Evolutionary conservation across 768 basidiomycete genomes (phyloP).

Genomic region (Inosperma sp.): DNA sequence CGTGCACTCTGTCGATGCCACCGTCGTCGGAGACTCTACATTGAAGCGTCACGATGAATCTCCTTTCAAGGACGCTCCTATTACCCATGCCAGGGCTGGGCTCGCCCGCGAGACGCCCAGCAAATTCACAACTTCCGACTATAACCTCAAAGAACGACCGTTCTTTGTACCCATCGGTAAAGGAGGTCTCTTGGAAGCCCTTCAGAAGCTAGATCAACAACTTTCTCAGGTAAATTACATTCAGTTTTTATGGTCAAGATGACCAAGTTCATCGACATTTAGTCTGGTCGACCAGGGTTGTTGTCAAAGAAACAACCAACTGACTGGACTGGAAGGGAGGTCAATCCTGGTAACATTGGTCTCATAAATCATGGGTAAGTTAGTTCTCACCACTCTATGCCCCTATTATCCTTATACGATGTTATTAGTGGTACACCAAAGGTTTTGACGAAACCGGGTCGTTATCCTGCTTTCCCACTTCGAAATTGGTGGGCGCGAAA

Average conservation of each 20-base stretch:
- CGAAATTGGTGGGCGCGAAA: constrained; percentile 82
- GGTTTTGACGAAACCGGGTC: constrained; percentile 66
- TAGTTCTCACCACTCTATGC: background rate
- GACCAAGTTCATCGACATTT: constrained; percentile 10
- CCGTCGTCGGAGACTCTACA: constrained; percentile 39
- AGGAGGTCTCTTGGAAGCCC: constrained; percentile 61
- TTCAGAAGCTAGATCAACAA: constrained; percentile 65
- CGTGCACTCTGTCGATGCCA: constrained; percentile 41
- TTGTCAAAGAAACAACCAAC: constrained; percentile 67
- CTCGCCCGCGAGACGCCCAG: constrained; percentile 18
- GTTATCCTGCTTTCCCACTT: constrained; percentile 71
- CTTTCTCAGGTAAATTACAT: constrained; percentile 42
- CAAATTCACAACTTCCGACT: constrained; percentile 47
- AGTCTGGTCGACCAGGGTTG: constrained; percentile 55
- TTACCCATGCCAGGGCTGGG: constrained; percentile 9
- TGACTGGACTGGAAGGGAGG: constrained; percentile 66
- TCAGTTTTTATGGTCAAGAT: background rate
- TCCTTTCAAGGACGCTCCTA: constrained; percentile 8
- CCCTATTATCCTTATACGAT: background rate
- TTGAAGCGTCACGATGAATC: constrained; percentile 23
- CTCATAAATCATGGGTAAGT: constrained; percentile 65
- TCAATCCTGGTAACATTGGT: constrained; percentile 67
- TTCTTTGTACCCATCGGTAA: constrained; percentile 69
- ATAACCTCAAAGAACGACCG: constrained; percentile 51
- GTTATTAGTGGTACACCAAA: constrained; percentile 63